Conservation (phyloP, 1,139 yeast genomes). For the Groenewaldozyma auringiensis region DNA sequence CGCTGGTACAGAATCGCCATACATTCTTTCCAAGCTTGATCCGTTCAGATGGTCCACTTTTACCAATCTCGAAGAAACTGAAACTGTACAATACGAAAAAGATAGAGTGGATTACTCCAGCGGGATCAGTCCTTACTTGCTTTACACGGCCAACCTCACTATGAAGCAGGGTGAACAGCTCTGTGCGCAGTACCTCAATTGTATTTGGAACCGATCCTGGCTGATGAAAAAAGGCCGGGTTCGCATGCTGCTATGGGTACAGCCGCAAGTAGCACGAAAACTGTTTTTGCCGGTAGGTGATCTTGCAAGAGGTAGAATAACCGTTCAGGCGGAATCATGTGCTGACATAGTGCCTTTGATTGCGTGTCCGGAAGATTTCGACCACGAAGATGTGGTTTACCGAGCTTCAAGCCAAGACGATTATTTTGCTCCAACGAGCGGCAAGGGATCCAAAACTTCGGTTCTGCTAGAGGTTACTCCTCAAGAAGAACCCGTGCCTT, state of each 20-base stretch:
- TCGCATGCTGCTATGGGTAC: constrained; percentile 57
- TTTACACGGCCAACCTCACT: constrained; percentile 60
- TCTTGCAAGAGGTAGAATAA: constrained; percentile 45
- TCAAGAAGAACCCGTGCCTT: constrained; percentile 22
- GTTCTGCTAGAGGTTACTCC: constrained; percentile 25
- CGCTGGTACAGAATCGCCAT: constrained; percentile 8
- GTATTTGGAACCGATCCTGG: constrained; percentile 69
- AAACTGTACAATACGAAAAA: constrained; percentile 34
- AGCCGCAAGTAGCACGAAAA: constrained; percentile 53
- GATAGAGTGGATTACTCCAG: constrained; percentile 30
- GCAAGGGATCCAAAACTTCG: constrained; percentile 10
- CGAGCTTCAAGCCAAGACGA: constrained; percentile 8
- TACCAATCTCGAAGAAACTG: constrained; percentile 36
- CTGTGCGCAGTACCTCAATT: constrained; percentile 67
- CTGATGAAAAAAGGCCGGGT: constrained; percentile 66
- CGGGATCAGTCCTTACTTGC: constrained; percentile 51
- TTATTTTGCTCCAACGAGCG: constrained; percentile 4
- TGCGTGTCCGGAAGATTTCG: constrained; percentile 7
- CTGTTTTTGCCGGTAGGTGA: constrained; percentile 46
- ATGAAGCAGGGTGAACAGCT: constrained; percentile 57
- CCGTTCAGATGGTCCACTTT: constrained; percentile 67
- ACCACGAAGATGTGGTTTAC: constrained; percentile 6
- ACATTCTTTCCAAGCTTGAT: constrained; percentile 27
- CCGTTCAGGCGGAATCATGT: constrained; percentile 54
- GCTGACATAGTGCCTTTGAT: constrained; percentile 50